These are phyloP conservation scores for Pholiota microspora DNA, from an alignment of 768 basidiomycete species.

Conservation along the genomic window DNA sequence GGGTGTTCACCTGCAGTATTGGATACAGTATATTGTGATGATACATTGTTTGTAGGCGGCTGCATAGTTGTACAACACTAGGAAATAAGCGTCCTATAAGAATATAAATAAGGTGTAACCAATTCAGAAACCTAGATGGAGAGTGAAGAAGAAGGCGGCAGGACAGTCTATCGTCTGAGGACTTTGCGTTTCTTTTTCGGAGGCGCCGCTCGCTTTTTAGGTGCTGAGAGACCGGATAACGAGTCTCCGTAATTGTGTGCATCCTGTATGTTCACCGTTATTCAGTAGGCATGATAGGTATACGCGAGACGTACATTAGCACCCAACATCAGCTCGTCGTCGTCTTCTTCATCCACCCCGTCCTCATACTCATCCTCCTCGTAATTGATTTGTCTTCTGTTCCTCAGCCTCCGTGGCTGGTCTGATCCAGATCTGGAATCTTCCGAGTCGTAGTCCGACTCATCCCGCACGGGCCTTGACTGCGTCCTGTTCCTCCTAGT, in stretches of 20 bases:
- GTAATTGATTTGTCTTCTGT: constrained; percentile 20
- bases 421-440: not conserved
- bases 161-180: constrained; percentile 13
- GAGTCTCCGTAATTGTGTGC: constrained; percentile 37
- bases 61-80: constrained; percentile 3
- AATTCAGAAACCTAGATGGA: not conserved
- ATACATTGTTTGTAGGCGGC: constrained; percentile 5
- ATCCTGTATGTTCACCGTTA: too few relatives aligned
- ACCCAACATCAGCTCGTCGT: constrained; percentile 63
- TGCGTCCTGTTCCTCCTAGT: not conserved
- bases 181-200: constrained; percentile 36
- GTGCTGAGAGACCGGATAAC: constrained; percentile 23
- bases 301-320: constrained; percentile 41
- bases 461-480: constrained; percentile 7
- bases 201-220: constrained; percentile 21
- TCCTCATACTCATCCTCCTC: constrained; percentile 25
- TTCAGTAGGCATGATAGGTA: not conserved
- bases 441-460: constrained; percentile 10
- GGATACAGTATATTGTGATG: not conserved
- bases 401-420: constrained; percentile 9
- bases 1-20: too few relatives aligned
- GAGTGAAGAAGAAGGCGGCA: not conserved
- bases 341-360: constrained; percentile 40
- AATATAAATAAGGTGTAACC: not conserved
- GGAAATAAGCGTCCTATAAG: not conserved